Percentiles rank a stretch among this genome's conserved stretches.
These are phyloP conservation scores for Aspergillus bridgeri DNA, from an alignment of 495 filamentous ascomycete species.

Conservation along the genomic window DNA sequence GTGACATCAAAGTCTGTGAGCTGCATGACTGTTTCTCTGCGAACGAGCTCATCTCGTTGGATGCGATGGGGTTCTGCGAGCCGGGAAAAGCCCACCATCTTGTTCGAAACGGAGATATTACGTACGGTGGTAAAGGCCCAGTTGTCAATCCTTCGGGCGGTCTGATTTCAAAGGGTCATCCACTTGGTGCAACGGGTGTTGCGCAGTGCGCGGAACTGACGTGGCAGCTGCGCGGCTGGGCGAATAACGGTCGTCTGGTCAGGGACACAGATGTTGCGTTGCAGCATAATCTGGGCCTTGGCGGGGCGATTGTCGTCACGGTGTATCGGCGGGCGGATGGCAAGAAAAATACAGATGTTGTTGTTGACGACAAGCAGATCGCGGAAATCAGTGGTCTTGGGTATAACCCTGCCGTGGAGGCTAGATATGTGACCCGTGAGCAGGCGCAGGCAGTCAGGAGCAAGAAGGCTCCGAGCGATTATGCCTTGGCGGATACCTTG, in stretches of 20 bases:
- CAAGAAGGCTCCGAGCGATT: slow-evolving; percentile 20
- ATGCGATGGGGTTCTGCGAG: slow-evolving; percentile 72
- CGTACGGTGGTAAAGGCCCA: slow-evolving; percentile 70
- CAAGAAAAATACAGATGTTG: slow-evolving; percentile 38
- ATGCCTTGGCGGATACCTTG: slow-evolving; percentile 9
- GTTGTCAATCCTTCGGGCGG: slow-evolving; percentile 90
- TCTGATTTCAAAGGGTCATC: slow-evolving; percentile 90
- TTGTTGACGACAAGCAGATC: slow-evolving; percentile 53
- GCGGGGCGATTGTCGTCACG: slow-evolving; percentile 80
- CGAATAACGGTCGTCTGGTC: slow-evolving; percentile 70
- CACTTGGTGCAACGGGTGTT: slow-evolving; percentile 82
- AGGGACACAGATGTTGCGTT: slow-evolving; percentile 60
- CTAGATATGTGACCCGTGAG: slow-evolving; percentile 27
- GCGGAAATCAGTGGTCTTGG: slow-evolving; percentile 62
- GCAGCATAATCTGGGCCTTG: slow-evolving; percentile 83
- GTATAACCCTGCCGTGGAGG: slow-evolving; percentile 88
- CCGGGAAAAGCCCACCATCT: slow-evolving; percentile 85
- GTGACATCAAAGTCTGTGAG: slow-evolving; percentile 76
- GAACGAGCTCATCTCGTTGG: slow-evolving; percentile 84
- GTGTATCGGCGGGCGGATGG: slow-evolving; percentile 66
- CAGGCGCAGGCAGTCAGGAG: slow-evolving; percentile 24
- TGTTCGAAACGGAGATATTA: slow-evolving; percentile 83
- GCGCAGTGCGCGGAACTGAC: slow-evolving; percentile 91
- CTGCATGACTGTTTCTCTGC: slow-evolving; percentile 94
- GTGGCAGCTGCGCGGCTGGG: slow-evolving; percentile 95